phyloP scores from a whole-genome alignment of 2,329 filamentous ascomycete genomes.

The Tolypocladium nubicola region DNA sequence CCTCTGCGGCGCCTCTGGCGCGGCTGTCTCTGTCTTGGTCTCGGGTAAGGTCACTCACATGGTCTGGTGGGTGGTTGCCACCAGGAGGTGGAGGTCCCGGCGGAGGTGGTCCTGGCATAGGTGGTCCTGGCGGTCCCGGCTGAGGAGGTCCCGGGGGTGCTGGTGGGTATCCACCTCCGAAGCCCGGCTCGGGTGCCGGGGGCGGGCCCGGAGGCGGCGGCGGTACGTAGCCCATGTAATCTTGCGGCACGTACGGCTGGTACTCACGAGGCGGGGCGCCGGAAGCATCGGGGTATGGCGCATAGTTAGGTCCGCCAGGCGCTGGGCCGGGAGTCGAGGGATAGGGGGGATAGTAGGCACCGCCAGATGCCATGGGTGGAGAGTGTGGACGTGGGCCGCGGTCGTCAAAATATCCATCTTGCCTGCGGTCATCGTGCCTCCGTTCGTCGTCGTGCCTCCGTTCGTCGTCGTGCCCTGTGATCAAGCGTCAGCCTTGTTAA shows the following conservation, averaged over 20 bases:
- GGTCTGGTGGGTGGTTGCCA: constrained; percentile 25
- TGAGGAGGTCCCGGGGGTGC: constrained; percentile 11
- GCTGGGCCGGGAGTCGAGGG: constrained; percentile 17
- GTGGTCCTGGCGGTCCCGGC: constrained; percentile 2
- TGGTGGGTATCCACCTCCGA: constrained; percentile 10
- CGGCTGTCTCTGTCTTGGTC: constrained; percentile 10
- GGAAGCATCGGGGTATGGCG: constrained; percentile 17
- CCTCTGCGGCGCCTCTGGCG: constrained; percentile 19
- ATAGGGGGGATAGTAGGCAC: constrained; percentile 35
- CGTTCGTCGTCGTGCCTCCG: constrained; percentile 23
- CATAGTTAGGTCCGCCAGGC: constrained; percentile 3
- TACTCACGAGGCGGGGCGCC: constrained; percentile 20
- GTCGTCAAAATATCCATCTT: constrained; percentile 24
- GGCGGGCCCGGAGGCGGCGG: constrained; percentile 26
- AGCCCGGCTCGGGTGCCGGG: constrained; percentile 5
- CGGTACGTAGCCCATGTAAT: constrained; percentile 29
- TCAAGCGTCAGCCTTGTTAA: neutral
- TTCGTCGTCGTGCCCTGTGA: constrained; percentile 25
- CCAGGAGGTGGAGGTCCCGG: constrained; percentile 21
- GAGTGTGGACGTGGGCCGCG: constrained; percentile 28
- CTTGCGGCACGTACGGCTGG: constrained; percentile 29
- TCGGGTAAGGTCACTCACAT: constrained; percentile 32
- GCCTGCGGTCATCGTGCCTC: constrained; percentile 19
- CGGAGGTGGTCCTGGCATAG: constrained; percentile 20
- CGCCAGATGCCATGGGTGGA: constrained; percentile 40